Base-by-base conservation (phyloP, 78 protist genomes). In the Reticulomyxa filosa region DNA sequence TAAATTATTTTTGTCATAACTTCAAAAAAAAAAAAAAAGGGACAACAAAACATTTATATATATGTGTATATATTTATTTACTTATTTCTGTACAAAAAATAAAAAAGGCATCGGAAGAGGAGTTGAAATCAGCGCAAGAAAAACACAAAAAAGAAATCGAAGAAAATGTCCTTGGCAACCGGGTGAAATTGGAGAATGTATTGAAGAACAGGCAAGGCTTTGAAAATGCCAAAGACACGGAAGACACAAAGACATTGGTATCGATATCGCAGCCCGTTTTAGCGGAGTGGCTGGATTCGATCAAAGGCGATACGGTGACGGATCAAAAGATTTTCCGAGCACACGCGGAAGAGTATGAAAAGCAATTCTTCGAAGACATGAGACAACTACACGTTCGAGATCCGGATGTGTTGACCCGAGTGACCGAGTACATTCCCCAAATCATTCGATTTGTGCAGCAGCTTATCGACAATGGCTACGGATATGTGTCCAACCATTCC, bases 351-450 rank as follows among this genome's bases (percentile, higher is more conserved):
- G 34, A 5, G 52, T 57, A 57, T 27, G 64, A 57, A 46, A 25
- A 57, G 38, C n/a, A 11, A 59, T 94, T 76, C 80, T 39, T 84
- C 52, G 84, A 75, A 25, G 97, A 88, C 77, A 74, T 89, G 89
- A 25, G 2, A 0, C 25, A 50, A 34, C 79, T 84, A 13, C 29
- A 64, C 52, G 85, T 88, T 17, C 62, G 63, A 23, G 81, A 64
- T 32, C 94, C 98, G 13, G 86, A 79, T 53, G 79, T 55, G 6
- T 38, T 90, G 27, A 86, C 97, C 3, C 73, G 98, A 20, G 73
- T 94, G 10, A 87, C 91, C 34, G 99, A 93, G 38, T 90, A 86
- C 69, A 84, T 94, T 5, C 91, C 84, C n/a, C n/a, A n/a, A n/a
- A n/a, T n/a, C n/a, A n/a, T n/a, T n/a, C n/a, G n/a, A n/a, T n/a